Conservation (phyloP, 2,329 filamentous ascomycete species). For the Stylonectria norvegica region DNA sequence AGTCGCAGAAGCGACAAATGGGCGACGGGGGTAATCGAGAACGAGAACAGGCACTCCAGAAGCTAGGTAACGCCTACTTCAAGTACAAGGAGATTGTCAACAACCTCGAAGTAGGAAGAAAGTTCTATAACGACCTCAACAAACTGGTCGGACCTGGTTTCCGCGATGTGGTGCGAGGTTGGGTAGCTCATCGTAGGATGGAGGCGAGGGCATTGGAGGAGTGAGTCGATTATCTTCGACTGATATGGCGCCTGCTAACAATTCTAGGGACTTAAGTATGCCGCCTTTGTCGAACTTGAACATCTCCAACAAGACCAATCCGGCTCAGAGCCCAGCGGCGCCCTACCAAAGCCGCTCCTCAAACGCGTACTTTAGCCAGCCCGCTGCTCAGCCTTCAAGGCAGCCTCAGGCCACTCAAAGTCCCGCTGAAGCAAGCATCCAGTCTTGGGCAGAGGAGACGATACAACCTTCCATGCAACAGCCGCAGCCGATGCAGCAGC, state of each 20-base stretch:
- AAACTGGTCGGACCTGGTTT: conserved; percentile 79
- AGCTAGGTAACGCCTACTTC: conserved; percentile 84
- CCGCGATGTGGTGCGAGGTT: conserved; percentile 71
- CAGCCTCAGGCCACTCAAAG: conserved; percentile 14
- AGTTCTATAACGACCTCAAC: conserved; percentile 95
- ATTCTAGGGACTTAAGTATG: conserved; percentile 48
- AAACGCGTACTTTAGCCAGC: conserved; percentile 16
- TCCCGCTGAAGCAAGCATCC: conserved; percentile 49
- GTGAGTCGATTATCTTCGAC: conserved; percentile 43
- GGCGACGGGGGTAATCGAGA: conserved; percentile 63
- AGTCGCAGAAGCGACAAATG: conserved; percentile 63
- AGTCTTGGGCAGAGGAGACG: conserved; percentile 55
- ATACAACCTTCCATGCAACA: conserved; percentile 55
- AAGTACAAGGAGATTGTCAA: conserved; percentile 95
- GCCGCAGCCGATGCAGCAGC: conserved; percentile 50
- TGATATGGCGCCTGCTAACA: conserved; percentile 6
- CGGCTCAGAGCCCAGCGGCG: conserved; percentile 15
- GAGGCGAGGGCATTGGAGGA: conserved; percentile 78
- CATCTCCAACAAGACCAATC: conserved; percentile 31
- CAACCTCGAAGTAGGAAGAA: conserved; percentile 85
- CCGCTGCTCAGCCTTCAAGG: conserved; percentile 10
- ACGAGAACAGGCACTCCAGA: conserved; percentile 81
- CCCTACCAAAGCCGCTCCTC: conserved; percentile 9
- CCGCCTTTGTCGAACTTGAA: conserved; percentile 47
- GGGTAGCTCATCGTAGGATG: conserved; percentile 74